Conservation (phyloP, 345 rosid genomes). For the Dimocarpus longan region DNA sequence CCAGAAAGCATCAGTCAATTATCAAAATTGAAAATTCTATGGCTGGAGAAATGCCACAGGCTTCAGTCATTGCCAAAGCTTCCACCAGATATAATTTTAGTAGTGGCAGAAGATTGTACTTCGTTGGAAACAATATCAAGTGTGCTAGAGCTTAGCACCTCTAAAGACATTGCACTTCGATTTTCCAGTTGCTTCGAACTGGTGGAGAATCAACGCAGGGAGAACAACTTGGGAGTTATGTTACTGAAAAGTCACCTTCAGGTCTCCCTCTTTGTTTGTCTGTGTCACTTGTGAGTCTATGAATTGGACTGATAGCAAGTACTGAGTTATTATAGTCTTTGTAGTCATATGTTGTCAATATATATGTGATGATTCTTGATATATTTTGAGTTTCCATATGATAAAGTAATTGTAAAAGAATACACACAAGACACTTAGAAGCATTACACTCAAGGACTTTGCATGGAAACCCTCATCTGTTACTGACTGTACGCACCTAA, state of each 20-base stretch:
- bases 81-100: slow-evolving; percentile 3
- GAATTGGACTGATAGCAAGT: too few relatives aligned
- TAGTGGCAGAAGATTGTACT: slow-evolving; percentile 3
- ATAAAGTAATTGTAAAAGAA: too few relatives aligned
- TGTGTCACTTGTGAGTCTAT: too few relatives aligned
- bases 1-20: background rate
- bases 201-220: background rate
- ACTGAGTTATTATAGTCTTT: too few relatives aligned
- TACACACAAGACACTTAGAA: too few relatives aligned
- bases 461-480: too few relatives aligned
- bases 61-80: slow-evolving; percentile 11
- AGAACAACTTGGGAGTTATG: background rate
- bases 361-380: too few relatives aligned
- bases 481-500: too few relatives aligned
- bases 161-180: background rate
- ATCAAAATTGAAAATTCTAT: background rate
- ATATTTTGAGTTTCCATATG: too few relatives aligned
- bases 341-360: too few relatives aligned
- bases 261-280: background rate
- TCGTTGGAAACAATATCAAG: slow-evolving; percentile 11
- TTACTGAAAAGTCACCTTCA: background rate
- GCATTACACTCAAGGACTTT: too few relatives aligned
- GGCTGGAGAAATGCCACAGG: slow-evolving; percentile 3
- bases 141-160: background rate
- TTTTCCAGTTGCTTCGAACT: slow-evolving; percentile 5